Percentiles rank a stretch among this genome's conserved stretches.
phyloP scores from a whole-genome alignment of 768 basidiomycete species.

The Pleurotus sapidus region DNA sequence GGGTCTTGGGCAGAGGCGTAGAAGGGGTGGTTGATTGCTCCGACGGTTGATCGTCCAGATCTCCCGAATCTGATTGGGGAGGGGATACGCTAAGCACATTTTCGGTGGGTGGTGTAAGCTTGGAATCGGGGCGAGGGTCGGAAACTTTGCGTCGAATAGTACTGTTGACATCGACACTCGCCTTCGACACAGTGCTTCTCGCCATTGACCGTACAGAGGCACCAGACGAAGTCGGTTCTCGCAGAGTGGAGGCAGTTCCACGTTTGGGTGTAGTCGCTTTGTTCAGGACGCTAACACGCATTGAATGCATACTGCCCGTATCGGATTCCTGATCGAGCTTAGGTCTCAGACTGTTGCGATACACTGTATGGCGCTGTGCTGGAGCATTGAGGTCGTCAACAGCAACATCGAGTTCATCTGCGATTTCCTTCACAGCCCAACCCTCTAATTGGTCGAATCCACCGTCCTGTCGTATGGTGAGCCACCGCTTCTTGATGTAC shows the following conservation, averaged over 20 bases:
- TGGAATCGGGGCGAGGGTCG: slow-evolving; percentile 61
- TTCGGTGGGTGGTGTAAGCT: slow-evolving; percentile 52
- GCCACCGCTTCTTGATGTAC: slow-evolving; percentile 81
- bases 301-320: slow-evolving; percentile 35
- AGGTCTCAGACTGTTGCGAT: slow-evolving; percentile 15
- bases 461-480: slow-evolving; percentile 66
- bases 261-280: slow-evolving; percentile 22
- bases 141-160: neutral
- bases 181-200: slow-evolving; percentile 32
- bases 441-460: slow-evolving; percentile 82
- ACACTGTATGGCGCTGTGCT: slow-evolving; percentile 20
- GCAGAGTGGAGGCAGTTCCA: slow-evolving; percentile 8
- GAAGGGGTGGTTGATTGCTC: slow-evolving; percentile 3
- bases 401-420: slow-evolving; percentile 76
- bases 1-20: slow-evolving; percentile 8
- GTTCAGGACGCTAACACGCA: slow-evolving; percentile 41
- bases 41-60: slow-evolving; percentile 12
- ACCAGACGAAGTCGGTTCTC: slow-evolving; percentile 22
- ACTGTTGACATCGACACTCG: slow-evolving; percentile 6
- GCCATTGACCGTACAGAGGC: slow-evolving; percentile 46
- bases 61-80: slow-evolving; percentile 15
- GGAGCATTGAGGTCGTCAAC: slow-evolving; percentile 68
- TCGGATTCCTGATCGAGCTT: slow-evolving; percentile 39
- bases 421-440: slow-evolving; percentile 89
- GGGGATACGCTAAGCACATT: slow-evolving; percentile 14